Conservation (phyloP, 108 stramenopile species). For the Schizochytrium sp. region DNA sequence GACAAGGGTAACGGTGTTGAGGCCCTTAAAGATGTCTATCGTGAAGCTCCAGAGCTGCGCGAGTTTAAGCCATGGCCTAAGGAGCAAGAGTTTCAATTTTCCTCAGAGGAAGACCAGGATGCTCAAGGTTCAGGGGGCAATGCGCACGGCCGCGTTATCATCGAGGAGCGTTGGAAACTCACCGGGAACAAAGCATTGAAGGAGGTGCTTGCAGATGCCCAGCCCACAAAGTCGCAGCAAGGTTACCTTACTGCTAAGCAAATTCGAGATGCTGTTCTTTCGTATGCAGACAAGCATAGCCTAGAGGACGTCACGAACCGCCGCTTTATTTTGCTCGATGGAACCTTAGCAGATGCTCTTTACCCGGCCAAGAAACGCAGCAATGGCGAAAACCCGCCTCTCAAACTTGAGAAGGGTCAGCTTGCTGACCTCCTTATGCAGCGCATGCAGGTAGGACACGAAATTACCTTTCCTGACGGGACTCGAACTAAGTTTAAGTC, state of each 20-base stretch:
- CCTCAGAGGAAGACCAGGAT: background rate
- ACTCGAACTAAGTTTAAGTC: background rate
- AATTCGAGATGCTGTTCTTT: background rate
- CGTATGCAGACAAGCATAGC: background rate
- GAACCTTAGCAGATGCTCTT: background rate
- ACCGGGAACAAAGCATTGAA: background rate
- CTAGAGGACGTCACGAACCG: constrained; percentile 20
- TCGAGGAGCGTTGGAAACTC: constrained; percentile 18
- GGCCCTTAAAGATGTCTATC: background rate
- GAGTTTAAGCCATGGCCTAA: constrained; percentile 47
- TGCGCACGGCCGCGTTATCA: background rate
- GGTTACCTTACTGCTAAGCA: constrained; percentile 14
- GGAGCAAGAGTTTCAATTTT: background rate
- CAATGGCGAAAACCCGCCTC: background rate
- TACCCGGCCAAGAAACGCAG: constrained; percentile 36
- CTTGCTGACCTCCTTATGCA: background rate
- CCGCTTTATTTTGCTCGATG: constrained; percentile 4
- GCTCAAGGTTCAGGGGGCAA: background rate
- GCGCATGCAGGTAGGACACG: constrained; percentile 40
- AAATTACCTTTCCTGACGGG: background rate
- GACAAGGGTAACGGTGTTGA: constrained; percentile 40
- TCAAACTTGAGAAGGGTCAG: background rate
- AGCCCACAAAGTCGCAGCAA: constrained; percentile 33
- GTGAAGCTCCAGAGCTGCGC: constrained; percentile 22
- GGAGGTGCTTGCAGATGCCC: constrained; percentile 11